Conservation (phyloP, 2,329 filamentous ascomycete genomes). For the Aspergillus ochraceoroseus region DNA sequence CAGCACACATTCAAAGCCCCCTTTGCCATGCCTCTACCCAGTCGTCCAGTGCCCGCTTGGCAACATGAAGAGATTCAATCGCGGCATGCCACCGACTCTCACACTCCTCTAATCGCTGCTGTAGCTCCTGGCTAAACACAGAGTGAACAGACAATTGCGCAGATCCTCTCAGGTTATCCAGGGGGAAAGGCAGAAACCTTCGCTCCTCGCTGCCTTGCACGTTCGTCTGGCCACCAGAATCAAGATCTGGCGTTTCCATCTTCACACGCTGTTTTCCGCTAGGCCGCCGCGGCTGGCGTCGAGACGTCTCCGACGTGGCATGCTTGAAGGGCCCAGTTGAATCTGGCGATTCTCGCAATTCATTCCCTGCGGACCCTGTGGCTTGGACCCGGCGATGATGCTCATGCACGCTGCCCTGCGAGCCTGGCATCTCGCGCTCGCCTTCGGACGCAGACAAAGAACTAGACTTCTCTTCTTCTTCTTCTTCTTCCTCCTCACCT, state of each 20-base stretch:
- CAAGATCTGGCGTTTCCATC: background rate
- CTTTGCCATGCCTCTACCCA: slow-evolving; percentile 23
- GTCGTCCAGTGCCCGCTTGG: slow-evolving; percentile 19
- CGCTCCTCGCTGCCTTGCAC: background rate
- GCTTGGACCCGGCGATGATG: too few relatives aligned
- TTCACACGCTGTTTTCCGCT: background rate
- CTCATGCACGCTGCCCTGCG: too few relatives aligned
- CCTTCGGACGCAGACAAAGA: too few relatives aligned
- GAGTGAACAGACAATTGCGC: slow-evolving; percentile 39
- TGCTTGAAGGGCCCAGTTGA: background rate
- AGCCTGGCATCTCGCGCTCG: background rate
- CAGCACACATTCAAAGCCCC: slow-evolving; percentile 11
- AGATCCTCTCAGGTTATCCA: slow-evolving; percentile 21
- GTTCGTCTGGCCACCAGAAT: background rate
- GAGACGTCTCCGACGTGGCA: background rate
- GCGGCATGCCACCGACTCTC: slow-evolving; percentile 53
- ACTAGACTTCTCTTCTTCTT: slow-evolving; percentile 1
- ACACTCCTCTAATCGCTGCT: slow-evolving; percentile 53
- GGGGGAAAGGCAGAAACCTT: slow-evolving; percentile 5
- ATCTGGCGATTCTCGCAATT: background rate
- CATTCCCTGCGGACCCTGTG: background rate
- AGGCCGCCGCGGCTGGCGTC: background rate
- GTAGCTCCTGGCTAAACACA: slow-evolving; percentile 55
- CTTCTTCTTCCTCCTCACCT: slow-evolving; percentile 10
- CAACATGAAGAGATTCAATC: slow-evolving; percentile 19